Base-by-base conservation (phyloP, 2,329 filamentous ascomycete genomes). In the Cercospora sp. region DNA sequence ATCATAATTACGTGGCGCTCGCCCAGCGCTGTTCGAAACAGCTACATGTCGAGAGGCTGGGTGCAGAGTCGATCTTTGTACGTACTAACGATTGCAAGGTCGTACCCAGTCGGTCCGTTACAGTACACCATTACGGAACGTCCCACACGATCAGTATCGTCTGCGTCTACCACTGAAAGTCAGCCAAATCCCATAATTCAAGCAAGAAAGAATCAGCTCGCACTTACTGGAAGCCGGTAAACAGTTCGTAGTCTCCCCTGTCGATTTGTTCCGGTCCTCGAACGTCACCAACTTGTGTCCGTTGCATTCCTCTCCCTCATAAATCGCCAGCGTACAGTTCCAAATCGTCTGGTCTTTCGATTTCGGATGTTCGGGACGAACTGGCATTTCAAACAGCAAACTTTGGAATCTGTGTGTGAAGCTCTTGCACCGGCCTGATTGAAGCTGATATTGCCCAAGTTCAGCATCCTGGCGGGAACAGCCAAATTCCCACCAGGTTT, bases 401-500 rank as follows among this genome's bases (percentile, higher is more conserved):
- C 60, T 62, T 16, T 62, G 36, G 16, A 62, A 51, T 20, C 48
- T 42, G 8, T 42, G 18, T 30, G 23, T 18, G 60, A 45, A 62
- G 28, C n/a, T 62, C 42, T 62, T 62, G 60, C 60, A 62, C 26
- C 28, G 18, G 36, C 60, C 60, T 16, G 60, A 23, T 30, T 48
- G 4, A 3, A 62, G 36, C 4, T 62, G 39, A 18, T 30, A 30
- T 18, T 62, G 60, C 10, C 60, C 60, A 7, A 62, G 39, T 30
- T 45, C 60, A 18, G 60, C 36, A 20, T 62, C 60, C 3, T 62
- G 26, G 26, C 60, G 33, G 23, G 60, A 30, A 48, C 60, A 62
- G 60, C 60, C 60, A 10, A 51, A 62, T 30, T 62, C 60, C 26
- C 42, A 48, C 60, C 60, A 62, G 26, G 36, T 30, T 18, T 62